These are phyloP conservation scores for Ocimum tenuiflorum DNA, from an alignment of 257 asterid species.

Conservation along the genomic window DNA sequence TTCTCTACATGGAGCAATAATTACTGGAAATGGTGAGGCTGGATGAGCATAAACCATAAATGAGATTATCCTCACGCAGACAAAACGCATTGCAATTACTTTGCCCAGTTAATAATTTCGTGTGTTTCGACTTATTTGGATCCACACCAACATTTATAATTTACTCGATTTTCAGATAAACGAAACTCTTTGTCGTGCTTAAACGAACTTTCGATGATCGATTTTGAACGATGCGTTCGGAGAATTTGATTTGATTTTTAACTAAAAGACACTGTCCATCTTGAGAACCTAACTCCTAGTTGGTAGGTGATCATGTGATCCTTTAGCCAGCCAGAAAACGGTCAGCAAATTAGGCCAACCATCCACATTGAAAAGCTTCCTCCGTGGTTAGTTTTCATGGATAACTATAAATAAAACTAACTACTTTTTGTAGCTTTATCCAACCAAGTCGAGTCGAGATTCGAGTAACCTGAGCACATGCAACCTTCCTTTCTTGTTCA, in stretches of 20 bases:
- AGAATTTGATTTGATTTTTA: not conserved
- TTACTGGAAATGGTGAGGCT: not conserved
- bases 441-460: too few relatives aligned
- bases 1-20: not conserved
- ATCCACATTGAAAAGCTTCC: not conserved
- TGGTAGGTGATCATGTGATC: conserved; percentile 22
- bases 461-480: too few relatives aligned
- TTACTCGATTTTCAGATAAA: not conserved
- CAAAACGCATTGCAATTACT: not conserved
- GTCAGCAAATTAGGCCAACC: conserved; percentile 26
- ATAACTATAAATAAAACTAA: too few relatives aligned
- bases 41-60: conserved; percentile 5
- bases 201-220: too few relatives aligned
- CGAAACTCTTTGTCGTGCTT: too few relatives aligned
- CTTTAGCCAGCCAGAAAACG: conserved; percentile 3
- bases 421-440: too few relatives aligned
- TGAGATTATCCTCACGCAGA: not conserved
- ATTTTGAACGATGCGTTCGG: not conserved
- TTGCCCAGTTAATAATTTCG: not conserved
- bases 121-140: not conserved
- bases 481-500: too few relatives aligned
- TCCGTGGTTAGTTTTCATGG: not conserved
- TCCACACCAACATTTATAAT: not conserved
- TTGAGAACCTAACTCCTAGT: conserved; percentile 1
- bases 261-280: not conserved